Conservation (phyloP, 768 basidiomycete genomes). For the Amanita thiersii region DNA sequence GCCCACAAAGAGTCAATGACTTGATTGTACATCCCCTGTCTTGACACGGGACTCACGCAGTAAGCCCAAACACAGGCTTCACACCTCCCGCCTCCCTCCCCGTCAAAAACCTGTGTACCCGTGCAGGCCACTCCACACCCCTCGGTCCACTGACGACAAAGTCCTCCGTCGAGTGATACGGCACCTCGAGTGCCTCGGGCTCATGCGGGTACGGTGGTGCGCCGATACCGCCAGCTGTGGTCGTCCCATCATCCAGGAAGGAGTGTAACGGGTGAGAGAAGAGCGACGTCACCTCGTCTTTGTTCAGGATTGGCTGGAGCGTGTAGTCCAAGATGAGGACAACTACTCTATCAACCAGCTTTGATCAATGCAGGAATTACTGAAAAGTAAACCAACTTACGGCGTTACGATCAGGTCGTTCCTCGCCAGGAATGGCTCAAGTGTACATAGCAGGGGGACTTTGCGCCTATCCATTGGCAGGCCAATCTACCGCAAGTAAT, state of each 20-base stretch:
- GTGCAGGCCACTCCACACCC: conserved; percentile 27
- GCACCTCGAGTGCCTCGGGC: conserved; percentile 42
- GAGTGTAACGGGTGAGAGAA: conserved; percentile 81
- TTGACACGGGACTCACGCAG: conserved; percentile 65
- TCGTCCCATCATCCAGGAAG: conserved; percentile 55
- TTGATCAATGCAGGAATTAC: not conserved
- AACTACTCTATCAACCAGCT: conserved; percentile 52
- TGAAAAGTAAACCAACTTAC: conserved; percentile 37
- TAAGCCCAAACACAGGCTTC: conserved; percentile 85
- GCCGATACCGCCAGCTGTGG: too few relatives aligned
- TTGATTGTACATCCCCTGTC: conserved; percentile 1
- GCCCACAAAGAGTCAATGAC: not conserved
- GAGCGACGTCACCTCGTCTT: conserved; percentile 67
- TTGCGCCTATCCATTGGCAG: conserved; percentile 62
- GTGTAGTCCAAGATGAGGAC: conserved; percentile 78
- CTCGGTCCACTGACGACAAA: conserved; percentile 34
- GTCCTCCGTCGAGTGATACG: conserved; percentile 64
- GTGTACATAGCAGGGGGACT: conserved; percentile 66
- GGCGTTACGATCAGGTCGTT: conserved; percentile 75
- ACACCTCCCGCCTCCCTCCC: conserved; percentile 79
- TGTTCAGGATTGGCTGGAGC: conserved; percentile 77
- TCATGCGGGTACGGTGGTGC: conserved; percentile 43
- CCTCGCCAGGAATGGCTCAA: conserved; percentile 74
- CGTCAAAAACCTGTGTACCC: conserved; percentile 77
- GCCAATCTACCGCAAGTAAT: conserved; percentile 53